Evolutionary conservation across 2,329 filamentous ascomycete species (phyloP).

Genomic region (Didymosphaeria variabile): DNA sequence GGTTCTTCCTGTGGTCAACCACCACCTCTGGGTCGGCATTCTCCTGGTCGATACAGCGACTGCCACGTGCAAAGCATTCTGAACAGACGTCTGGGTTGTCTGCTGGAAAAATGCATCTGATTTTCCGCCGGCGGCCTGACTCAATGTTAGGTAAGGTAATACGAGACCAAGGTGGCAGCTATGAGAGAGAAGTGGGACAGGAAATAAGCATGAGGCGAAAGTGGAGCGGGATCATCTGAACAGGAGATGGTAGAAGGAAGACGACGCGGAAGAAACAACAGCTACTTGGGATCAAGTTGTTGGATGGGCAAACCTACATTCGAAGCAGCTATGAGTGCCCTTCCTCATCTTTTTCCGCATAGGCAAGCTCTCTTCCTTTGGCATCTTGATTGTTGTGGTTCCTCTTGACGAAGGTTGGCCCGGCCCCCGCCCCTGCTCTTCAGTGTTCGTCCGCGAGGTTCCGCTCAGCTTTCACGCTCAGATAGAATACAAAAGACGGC

Average conservation of each 20-base stretch:
- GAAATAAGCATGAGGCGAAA: conserved; percentile 2
- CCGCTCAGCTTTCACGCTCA: conserved; percentile 52
- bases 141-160: conserved; percentile 29
- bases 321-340: conserved; percentile 56
- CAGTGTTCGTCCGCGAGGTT: conserved; percentile 54
- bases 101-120: conserved; percentile 57
- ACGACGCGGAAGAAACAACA: neutral
- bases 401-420: conserved; percentile 2
- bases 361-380: conserved; percentile 46
- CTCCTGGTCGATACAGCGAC: conserved; percentile 58
- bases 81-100: conserved; percentile 53
- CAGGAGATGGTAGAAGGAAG: neutral
- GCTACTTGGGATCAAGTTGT: neutral
- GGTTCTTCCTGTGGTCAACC: conserved; percentile 54
- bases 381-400: conserved; percentile 36
- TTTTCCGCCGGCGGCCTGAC: conserved; percentile 59
- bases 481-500: neutral
- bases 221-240: conserved; percentile 4
- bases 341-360: conserved; percentile 55
- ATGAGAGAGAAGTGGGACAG: no score
- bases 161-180: conserved; percentile 1
- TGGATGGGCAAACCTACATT: conserved; percentile 47
- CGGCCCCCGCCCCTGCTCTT: conserved; percentile 9
- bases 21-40: conserved; percentile 51
- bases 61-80: conserved; percentile 57